phyloP scores from a whole-genome alignment of 2,329 filamentous ascomycete species.

The Trichoderma atroviride region DNA sequence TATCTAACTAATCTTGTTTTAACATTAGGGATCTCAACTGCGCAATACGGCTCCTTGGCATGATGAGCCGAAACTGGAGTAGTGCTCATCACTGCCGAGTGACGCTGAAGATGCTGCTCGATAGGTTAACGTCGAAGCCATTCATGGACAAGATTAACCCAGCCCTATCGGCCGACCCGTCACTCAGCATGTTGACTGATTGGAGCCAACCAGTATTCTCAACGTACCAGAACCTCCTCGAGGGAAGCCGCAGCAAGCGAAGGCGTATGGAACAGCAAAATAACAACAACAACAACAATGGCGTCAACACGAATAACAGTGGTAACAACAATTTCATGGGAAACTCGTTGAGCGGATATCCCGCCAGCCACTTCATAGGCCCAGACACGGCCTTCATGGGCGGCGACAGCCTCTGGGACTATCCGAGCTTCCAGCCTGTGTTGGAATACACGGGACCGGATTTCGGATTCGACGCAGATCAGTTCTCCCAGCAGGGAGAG shows the following conservation, averaged over 20 bases:
- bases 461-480: conserved; percentile 22
- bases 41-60: conserved; percentile 17
- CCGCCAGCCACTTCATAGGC: conserved; percentile 18
- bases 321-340: background rate
- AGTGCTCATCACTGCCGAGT: conserved; percentile 21
- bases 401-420: conserved; percentile 18
- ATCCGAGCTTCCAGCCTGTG: conserved; percentile 20
- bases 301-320: background rate
- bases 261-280: background rate
- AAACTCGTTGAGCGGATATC: conserved; percentile 3
- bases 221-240: conserved; percentile 20
- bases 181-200: conserved; percentile 1
- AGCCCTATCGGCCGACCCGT: conserved; percentile 7
- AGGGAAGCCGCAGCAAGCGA: conserved; percentile 19
- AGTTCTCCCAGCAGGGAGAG: conserved; percentile 18
- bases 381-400: conserved; percentile 12
- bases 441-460: conserved; percentile 20
- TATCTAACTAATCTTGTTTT: background rate
- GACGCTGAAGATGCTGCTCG: conserved; percentile 19
- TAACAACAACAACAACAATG: background rate
- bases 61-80: conserved; percentile 24
- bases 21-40: conserved; percentile 16
- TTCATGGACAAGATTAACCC: conserved; percentile 21
- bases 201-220: conserved; percentile 23
- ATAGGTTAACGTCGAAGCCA: conserved; percentile 7